Conservation (phyloP, 371 early-diverging fungal species). For the Rhizopus microsporus region DNA sequence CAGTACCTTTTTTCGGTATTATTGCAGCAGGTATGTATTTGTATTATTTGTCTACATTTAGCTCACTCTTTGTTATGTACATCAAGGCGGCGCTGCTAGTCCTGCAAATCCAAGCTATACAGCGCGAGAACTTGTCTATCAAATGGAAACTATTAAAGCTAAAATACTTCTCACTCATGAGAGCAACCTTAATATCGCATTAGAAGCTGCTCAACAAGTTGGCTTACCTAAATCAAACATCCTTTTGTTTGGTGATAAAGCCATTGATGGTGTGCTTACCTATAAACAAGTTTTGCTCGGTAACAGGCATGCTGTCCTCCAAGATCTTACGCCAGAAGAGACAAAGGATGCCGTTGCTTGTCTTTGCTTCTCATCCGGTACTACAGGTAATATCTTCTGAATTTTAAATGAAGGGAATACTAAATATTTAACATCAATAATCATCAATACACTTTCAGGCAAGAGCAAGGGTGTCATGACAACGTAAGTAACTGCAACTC, state of each 20-base stretch:
- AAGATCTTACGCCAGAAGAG: conserved; percentile 28
- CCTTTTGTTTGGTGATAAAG: conserved; percentile 61
- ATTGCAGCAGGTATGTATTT: conserved; percentile 36
- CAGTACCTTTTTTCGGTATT: conserved; percentile 37
- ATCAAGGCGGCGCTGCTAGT: conserved; percentile 62
- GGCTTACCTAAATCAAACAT: conserved; percentile 55
- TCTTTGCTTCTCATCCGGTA: conserved; percentile 83
- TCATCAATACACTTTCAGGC: conserved; percentile 11
- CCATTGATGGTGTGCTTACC: conserved; percentile 42
- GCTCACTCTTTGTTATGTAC: neutral
- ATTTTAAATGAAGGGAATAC: neutral
- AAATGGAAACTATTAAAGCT: conserved; percentile 69
- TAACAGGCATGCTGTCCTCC: conserved; percentile 20
- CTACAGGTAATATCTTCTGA: conserved; percentile 51
- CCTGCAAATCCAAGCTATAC: conserved; percentile 81
- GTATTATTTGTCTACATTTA: neutral
- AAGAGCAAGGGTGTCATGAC: conserved; percentile 79
- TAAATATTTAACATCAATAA: neutral
- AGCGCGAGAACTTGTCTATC: conserved; percentile 69
- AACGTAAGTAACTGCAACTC: conserved; percentile 44
- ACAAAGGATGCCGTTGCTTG: conserved; percentile 52
- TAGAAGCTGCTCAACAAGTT: conserved; percentile 56
- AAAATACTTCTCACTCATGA: conserved; percentile 56
- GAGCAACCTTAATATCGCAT: conserved; percentile 45
- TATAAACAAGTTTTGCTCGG: conserved; percentile 19